Evolutionary conservation across 192 early-diverging fungal species (phyloP).

Genomic region (Backusella tuberculispora): DNA sequence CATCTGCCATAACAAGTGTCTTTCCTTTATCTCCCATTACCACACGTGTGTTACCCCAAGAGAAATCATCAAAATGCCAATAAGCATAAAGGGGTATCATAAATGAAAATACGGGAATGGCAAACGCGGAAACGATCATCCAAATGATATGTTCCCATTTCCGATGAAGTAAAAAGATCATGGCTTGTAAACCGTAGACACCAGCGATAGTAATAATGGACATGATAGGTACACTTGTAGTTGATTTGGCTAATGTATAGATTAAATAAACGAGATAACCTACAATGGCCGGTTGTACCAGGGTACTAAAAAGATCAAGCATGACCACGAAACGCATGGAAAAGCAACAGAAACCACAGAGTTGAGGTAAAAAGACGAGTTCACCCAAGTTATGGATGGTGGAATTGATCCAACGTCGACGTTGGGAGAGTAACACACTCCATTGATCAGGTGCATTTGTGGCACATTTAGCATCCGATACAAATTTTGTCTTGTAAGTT

Average conservation of each 20-base stretch:
- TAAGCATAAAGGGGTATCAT: slow-evolving; percentile 72
- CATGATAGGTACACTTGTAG: slow-evolving; percentile 70
- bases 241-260: slow-evolving; percentile 58
- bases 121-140: slow-evolving; percentile 82
- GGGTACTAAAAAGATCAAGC: slow-evolving; percentile 90
- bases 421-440: slow-evolving; percentile 92
- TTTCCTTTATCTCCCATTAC: slow-evolving; percentile 57
- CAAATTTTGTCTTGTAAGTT: slow-evolving; percentile 90
- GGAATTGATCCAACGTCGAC: slow-evolving; percentile 99
- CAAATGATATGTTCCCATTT: slow-evolving; percentile 79
- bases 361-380: slow-evolving; percentile 86
- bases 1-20: slow-evolving; percentile 52
- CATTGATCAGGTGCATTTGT: slow-evolving; percentile 95
- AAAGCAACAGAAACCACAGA: slow-evolving; percentile 96
- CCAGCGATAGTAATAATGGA: slow-evolving; percentile 83
- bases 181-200: slow-evolving; percentile 87
- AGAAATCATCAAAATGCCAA: slow-evolving; percentile 99
- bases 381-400: slow-evolving; percentile 98
- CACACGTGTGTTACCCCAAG: slow-evolving; percentile 78
- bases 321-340: slow-evolving; percentile 97
- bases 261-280: slow-evolving; percentile 86
- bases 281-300: slow-evolving; percentile 90
- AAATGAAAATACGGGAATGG: slow-evolving; percentile 72
- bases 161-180: slow-evolving; percentile 78
- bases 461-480: slow-evolving; percentile 86